These are phyloP conservation scores for Ceratorhiza oryzae-sativae DNA, from an alignment of 1,284 basidiomycete genomes.

Conservation along the genomic window DNA sequence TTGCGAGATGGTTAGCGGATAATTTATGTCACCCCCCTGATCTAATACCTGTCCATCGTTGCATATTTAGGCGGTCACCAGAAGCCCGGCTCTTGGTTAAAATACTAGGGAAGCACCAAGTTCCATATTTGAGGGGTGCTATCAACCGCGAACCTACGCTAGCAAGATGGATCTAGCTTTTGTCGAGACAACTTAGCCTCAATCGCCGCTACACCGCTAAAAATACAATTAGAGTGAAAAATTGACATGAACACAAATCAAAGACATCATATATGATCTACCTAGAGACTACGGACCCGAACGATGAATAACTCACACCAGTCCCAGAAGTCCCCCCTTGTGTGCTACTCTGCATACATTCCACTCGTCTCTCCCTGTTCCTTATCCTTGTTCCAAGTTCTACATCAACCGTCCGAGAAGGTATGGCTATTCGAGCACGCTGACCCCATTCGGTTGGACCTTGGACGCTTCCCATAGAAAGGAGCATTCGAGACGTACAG, in stretches of 20 bases:
- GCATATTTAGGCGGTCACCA: no score
- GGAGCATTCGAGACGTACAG: background rate
- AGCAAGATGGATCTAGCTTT: no score
- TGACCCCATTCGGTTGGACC: conserved; percentile 23
- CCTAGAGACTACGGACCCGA: background rate
- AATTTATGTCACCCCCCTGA: no score
- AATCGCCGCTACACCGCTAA: no score
- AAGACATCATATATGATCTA: background rate
- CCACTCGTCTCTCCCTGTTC: background rate
- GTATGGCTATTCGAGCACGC: background rate
- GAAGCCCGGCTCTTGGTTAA: no score
- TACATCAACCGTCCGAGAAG: background rate
- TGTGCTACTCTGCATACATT: background rate
- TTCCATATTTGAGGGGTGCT: no score
- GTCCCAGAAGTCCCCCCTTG: background rate
- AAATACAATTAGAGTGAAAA: background rate
- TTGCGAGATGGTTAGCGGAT: no score
- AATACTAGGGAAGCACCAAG: no score
- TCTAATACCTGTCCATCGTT: no score
- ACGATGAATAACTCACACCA: background rate
- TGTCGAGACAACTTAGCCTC: no score
- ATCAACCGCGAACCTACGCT: no score
- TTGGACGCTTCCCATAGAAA: conserved; percentile 14
- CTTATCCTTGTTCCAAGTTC: background rate
- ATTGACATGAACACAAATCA: background rate